A percentile compares a stretch with the other conserved stretches of the same genome.
Evolutionary conservation across 768 basidiomycete genomes (phyloP).

Genomic region (Tylopilus subfusipes): DNA sequence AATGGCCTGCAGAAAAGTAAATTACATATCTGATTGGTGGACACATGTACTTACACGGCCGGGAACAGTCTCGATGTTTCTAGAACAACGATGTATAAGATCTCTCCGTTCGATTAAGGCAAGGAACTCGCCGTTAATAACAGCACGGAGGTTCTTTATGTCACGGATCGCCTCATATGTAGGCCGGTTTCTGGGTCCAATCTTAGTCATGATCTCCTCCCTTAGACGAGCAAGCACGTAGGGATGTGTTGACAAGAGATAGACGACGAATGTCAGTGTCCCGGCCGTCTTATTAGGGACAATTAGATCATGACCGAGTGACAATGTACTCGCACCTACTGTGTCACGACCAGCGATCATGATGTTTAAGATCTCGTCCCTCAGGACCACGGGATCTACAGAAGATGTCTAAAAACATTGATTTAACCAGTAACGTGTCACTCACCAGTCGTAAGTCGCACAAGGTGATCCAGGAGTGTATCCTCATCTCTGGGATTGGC

Average conservation of each 20-base stretch:
- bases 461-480: conserved; percentile 56
- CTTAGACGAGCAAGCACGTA: conserved; percentile 44
- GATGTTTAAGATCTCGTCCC: conserved; percentile 35
- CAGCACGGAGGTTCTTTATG: conserved; percentile 62
- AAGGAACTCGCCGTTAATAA: conserved; percentile 50
- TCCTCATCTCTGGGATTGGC: conserved; percentile 38
- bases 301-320: neutral
- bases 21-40: neutral
- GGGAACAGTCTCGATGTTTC: conserved; percentile 59
- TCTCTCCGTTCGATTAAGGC: neutral
- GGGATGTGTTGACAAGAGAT: conserved; percentile 50
- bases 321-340: conserved; percentile 4
- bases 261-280: conserved; percentile 36
- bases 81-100: conserved; percentile 9
- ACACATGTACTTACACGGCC: conserved; percentile 33
- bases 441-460: conserved; percentile 44
- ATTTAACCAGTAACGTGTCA: conserved; percentile 14
- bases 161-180: conserved; percentile 53
- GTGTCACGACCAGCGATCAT: conserved; percentile 33
- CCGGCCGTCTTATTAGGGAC: conserved; percentile 36
- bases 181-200: conserved; percentile 48
- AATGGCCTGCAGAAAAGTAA: conserved; percentile 36
- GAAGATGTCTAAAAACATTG: conserved; percentile 1
- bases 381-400: conserved; percentile 27
- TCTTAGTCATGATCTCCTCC: conserved; percentile 50